phyloP scores from a whole-genome alignment of 441 rosid species.

The Theobroma grandiflorum region DNA sequence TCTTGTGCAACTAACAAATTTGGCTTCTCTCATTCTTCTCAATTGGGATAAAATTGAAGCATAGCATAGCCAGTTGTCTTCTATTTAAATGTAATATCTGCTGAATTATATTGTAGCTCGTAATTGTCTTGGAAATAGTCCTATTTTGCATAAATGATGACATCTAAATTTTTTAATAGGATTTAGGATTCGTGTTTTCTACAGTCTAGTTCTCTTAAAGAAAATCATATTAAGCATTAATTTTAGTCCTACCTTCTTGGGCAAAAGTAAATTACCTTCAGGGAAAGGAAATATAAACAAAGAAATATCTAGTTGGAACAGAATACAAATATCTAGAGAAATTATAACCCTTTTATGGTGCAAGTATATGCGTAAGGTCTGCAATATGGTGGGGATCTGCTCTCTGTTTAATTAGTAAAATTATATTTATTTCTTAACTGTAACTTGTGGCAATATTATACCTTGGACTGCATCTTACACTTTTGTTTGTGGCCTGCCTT shows the following conservation, averaged over 20 bases:
- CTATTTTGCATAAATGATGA: background rate
- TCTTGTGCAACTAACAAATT: background rate
- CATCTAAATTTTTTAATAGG: background rate
- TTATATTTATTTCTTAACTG: background rate
- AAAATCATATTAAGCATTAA: background rate
- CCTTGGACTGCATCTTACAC: background rate
- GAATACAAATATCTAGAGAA: background rate
- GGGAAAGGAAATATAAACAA: background rate
- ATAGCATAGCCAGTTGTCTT: background rate
- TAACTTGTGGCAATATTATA: background rate
- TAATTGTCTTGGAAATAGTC: background rate
- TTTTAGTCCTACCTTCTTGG: background rate
- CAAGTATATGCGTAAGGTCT: background rate
- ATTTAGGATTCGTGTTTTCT: background rate
- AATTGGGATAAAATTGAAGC: background rate
- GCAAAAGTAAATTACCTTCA: background rate
- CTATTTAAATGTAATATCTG: background rate
- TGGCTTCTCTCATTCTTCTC: background rate
- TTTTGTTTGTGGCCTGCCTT: background rate
- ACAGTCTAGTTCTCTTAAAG: background rate
- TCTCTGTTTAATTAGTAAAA: background rate
- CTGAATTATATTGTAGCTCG: background rate
- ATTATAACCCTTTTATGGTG: background rate
- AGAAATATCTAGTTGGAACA: conserved; percentile 1
- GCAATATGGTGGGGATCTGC: background rate